Conservation (phyloP, 768 basidiomycete genomes). For the Austroboletus eburneus region DNA sequence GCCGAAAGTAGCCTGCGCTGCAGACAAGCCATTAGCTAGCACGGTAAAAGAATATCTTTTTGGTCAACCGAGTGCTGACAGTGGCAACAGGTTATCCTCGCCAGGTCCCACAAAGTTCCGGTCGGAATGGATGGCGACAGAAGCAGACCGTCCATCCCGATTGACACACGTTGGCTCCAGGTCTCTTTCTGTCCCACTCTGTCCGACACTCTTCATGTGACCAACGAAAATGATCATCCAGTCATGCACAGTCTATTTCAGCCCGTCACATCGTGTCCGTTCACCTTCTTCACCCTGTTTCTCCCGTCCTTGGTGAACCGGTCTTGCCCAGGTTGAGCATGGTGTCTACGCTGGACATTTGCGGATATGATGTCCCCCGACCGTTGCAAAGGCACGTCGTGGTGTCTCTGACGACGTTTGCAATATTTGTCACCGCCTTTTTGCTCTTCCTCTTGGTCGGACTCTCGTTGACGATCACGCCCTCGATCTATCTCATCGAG, state of each 20-base stretch:
- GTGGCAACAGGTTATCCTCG: no score
- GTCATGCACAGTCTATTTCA: neutral
- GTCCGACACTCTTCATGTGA: neutral
- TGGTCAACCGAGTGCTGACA: no score
- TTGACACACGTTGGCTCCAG: constrained; percentile 5
- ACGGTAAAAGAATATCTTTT: no score
- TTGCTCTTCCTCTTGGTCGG: constrained; percentile 74
- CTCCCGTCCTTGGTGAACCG: no score
- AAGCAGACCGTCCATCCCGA: no score
- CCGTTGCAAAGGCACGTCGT: constrained; percentile 45
- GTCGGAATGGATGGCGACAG: no score
- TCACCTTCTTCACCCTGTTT: neutral
- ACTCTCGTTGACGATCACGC: constrained; percentile 71
- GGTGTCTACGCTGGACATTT: constrained; percentile 12
- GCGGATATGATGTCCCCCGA: constrained; percentile 17
- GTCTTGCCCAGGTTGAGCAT: constrained; percentile 7
- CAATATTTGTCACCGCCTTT: constrained; percentile 56
- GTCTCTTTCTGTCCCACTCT: neutral
- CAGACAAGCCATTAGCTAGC: no score
- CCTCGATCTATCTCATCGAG: constrained; percentile 57
- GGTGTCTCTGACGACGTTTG: constrained; percentile 44
- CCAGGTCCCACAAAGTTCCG: no score
- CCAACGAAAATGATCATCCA: constrained; percentile 1
- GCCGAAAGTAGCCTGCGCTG: no score
- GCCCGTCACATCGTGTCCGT: neutral